Percentiles rank a stretch among this genome's conserved stretches.
phyloP scores from a whole-genome alignment of 495 filamentous ascomycete species.

The Neurospora sp. region DNA sequence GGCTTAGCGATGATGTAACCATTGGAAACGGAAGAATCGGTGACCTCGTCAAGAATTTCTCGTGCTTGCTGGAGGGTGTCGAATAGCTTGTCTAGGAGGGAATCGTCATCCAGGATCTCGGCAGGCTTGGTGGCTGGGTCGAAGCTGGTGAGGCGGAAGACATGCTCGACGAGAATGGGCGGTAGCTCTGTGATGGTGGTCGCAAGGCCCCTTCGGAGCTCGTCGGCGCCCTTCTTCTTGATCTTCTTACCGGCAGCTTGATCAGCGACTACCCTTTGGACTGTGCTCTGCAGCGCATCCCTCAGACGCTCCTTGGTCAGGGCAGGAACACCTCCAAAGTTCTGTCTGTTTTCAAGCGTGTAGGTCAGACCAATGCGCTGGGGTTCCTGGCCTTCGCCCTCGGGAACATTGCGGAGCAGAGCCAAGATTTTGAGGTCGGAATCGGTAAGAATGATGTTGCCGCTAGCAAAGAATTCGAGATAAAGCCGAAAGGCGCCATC shows the following conservation, averaged over 20 bases:
- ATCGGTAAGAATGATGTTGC: slow-evolving; percentile 89
- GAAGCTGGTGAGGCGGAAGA: slow-evolving; percentile 56
- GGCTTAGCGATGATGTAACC: slow-evolving; percentile 86
- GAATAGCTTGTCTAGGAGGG: slow-evolving; percentile 53
- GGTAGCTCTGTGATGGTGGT: slow-evolving; percentile 78
- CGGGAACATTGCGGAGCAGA: slow-evolving; percentile 67
- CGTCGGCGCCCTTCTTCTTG: slow-evolving; percentile 68
- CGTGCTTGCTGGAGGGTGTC: slow-evolving; percentile 57
- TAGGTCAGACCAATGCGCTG: slow-evolving; percentile 71
- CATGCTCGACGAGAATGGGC: slow-evolving; percentile 78
- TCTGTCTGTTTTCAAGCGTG: slow-evolving; percentile 71
- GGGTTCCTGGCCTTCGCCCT: slow-evolving; percentile 61
- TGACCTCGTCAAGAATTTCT: slow-evolving; percentile 50
- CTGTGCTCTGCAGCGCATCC: slow-evolving; percentile 56
- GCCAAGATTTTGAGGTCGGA: slow-evolving; percentile 66
- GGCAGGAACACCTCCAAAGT: slow-evolving; percentile 60
- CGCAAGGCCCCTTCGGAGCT: slow-evolving; percentile 66
- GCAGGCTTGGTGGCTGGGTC: slow-evolving; percentile 54
- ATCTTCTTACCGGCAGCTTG: slow-evolving; percentile 49
- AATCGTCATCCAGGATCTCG: slow-evolving; percentile 56
- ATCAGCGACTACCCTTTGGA: slow-evolving; percentile 39
- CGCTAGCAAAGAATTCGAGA: slow-evolving; percentile 87
- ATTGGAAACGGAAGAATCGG: slow-evolving; percentile 44
- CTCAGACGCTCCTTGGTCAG: slow-evolving; percentile 63
- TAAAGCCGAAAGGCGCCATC: slow-evolving; percentile 82